Evolutionary conservation across 2,329 filamentous ascomycete genomes (phyloP).

Genomic region (Aspergillus brasiliensis): DNA sequence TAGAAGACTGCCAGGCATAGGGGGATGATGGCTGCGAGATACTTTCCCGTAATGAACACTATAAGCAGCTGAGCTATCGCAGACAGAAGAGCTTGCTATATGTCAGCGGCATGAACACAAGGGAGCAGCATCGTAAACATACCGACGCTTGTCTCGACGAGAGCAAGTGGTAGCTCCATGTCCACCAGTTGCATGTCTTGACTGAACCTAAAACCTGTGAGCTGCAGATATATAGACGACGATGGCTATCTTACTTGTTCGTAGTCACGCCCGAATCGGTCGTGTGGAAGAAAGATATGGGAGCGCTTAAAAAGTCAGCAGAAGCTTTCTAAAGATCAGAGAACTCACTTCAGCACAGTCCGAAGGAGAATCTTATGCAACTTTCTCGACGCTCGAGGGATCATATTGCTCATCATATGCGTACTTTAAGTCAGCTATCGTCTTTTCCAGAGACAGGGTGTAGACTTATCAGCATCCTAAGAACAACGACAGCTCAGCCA

Average conservation of each 20-base stretch:
- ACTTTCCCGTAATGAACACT: conserved; percentile 1
- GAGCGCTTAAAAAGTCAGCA: conserved; percentile 6
- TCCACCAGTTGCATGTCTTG: conserved; percentile 20
- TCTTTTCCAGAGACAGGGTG: too few species aligned
- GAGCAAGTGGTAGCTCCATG: conserved; percentile 15
- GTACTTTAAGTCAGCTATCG: not conserved
- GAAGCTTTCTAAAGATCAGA: too few species aligned
- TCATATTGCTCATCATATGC: conserved; percentile 4
- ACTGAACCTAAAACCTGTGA: conserved; percentile 13
- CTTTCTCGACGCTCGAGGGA: not conserved
- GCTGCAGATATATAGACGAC: not conserved
- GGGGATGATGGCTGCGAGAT: conserved; percentile 38
- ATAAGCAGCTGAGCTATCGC: conserved; percentile 5
- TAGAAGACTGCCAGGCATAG: conserved; percentile 48
- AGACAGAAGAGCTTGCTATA: not conserved
- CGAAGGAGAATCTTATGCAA: not conserved
- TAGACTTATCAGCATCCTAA: conserved; percentile 2
- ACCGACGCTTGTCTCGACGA: conserved; percentile 7
- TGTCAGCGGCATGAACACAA: not conserved
- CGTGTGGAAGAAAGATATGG: conserved; percentile 18
- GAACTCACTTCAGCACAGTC: not conserved
- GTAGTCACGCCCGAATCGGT: conserved; percentile 1
- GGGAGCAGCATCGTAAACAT: not conserved
- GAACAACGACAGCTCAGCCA: not conserved
- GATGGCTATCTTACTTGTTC: not conserved